Evolutionary conservation across 441 rosid genomes (phyloP).

Genomic region (Cnidoscolus chayamansa): DNA sequence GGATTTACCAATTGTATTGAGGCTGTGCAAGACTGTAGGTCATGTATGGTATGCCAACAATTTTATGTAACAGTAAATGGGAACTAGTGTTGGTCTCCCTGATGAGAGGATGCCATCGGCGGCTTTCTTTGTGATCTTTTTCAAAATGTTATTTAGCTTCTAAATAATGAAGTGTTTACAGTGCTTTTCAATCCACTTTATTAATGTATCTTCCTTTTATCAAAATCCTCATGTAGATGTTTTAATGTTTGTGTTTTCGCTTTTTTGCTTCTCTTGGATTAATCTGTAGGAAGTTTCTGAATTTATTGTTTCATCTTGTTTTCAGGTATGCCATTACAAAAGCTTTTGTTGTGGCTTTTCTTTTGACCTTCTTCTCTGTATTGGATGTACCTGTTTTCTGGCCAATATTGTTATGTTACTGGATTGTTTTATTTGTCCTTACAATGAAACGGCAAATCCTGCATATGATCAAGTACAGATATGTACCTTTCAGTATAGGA

Average conservation of each 20-base stretch:
- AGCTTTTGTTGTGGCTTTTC: conserved; percentile 20
- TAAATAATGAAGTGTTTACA: not conserved
- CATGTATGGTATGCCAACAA: not conserved
- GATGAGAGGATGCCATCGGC: not conserved
- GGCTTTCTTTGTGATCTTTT: not conserved
- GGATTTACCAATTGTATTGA: not conserved
- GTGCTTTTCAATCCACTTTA: not conserved
- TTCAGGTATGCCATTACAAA: conserved; percentile 25
- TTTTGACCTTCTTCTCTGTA: conserved; percentile 20
- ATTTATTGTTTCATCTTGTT: not conserved
- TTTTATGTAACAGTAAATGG: not conserved
- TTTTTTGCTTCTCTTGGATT: not conserved
- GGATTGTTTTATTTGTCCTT: conserved; percentile 56
- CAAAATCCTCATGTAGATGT: not conserved
- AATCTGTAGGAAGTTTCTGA: not conserved
- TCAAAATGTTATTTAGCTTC: not conserved
- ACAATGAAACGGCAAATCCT: conserved; percentile 61
- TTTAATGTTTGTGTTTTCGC: not conserved
- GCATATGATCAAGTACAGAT: conserved; percentile 65
- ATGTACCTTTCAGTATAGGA: conserved; percentile 25
- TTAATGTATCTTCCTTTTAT: not conserved
- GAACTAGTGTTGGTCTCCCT: not conserved
- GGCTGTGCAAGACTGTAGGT: not conserved
- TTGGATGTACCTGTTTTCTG: conserved; percentile 30
- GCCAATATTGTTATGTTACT: conserved; percentile 57